Base-by-base conservation (phyloP, 345 rosid genomes). In the Laguncularia racemosa region DNA sequence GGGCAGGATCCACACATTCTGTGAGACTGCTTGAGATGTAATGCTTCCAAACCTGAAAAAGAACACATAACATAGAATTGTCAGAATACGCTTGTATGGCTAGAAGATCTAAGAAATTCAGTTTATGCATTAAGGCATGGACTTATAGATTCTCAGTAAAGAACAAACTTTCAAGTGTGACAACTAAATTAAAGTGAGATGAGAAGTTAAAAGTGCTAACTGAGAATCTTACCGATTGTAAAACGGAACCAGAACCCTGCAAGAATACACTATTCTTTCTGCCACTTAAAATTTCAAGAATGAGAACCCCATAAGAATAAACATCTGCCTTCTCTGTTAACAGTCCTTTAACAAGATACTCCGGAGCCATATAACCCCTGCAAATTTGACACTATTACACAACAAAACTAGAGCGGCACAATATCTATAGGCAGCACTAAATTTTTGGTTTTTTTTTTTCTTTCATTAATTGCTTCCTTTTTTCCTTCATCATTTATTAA, bases 341-440 rank as follows among this genome's bases (percentile, higher is more conserved):
- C 20, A 50, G 52, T 44, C 68, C 68, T 40, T 46, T 58, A 44
- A 65, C 62, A 45, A 65, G 61, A 57, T 65, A 65, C 62, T 65
- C 68, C 1, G 68, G 68, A 45, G 68, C 68, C 62, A 65, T 65
- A 20, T 65, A 65, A 12, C 68, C 62, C 49, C 68, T 65, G 68
- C 62, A 65, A 48, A 23, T 15, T 6, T 9, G n/a, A 26, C 23
- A 10, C 14, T 18, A 20, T 12, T 14, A 17, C 11, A 17, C 20
- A n/a, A n/a, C 20, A 50, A n/a, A 17, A 11, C 28, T 11, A 50
- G 18, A 50, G 14, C 17, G 12, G 20, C 3, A 17, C 13, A 17
- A 11, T 14, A 11, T 9, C 11, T 33, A 5, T 7, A 2, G 3
- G 3, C 9, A 4, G 40, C 40, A 33, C 9, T 33, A 33, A 7